phyloP scores from a whole-genome alignment of 176 grass and related monocot species.

The Musa troglodytarum region DNA sequence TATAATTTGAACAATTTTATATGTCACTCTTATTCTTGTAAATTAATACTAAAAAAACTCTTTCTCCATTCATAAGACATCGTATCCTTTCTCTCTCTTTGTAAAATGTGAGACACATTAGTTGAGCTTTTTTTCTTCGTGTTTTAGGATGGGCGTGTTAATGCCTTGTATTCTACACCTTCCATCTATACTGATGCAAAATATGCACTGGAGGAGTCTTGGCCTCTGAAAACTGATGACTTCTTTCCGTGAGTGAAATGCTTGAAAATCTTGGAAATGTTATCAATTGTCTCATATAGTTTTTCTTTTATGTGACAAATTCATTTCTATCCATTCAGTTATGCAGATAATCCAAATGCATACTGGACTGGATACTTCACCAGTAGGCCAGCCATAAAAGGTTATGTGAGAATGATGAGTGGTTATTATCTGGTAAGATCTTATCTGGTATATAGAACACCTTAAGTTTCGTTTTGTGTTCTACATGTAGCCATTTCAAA shows the following conservation, averaged over 20 bases:
- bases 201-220: constrained; percentile 61
- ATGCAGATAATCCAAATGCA: constrained; percentile 87
- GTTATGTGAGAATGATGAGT: constrained; percentile 76
- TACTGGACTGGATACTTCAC: constrained; percentile 99
- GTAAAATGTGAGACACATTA: constrained; percentile 8
- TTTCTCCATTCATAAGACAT: too few relatives aligned
- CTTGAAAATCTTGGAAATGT: neutral
- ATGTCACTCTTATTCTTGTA: too few relatives aligned
- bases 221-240: constrained; percentile 92
- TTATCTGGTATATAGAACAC: neutral
- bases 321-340: constrained; percentile 46
- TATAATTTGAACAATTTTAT: too few relatives aligned
- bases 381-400: constrained; percentile 84
- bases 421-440: constrained; percentile 72
- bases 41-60: too few relatives aligned
- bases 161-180: constrained; percentile 97
- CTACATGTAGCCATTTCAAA: neutral
- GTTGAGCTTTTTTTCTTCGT: neutral
- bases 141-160: constrained; percentile 85
- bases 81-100: neutral
- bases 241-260: constrained; percentile 82
- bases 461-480: neutral
- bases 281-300: constrained; percentile 8
- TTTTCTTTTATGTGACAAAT: constrained; percentile 2
- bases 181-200: constrained; percentile 98